Base-by-base conservation (phyloP, 495 filamentous ascomycete genomes). In the Pyronema domesticum region DNA sequence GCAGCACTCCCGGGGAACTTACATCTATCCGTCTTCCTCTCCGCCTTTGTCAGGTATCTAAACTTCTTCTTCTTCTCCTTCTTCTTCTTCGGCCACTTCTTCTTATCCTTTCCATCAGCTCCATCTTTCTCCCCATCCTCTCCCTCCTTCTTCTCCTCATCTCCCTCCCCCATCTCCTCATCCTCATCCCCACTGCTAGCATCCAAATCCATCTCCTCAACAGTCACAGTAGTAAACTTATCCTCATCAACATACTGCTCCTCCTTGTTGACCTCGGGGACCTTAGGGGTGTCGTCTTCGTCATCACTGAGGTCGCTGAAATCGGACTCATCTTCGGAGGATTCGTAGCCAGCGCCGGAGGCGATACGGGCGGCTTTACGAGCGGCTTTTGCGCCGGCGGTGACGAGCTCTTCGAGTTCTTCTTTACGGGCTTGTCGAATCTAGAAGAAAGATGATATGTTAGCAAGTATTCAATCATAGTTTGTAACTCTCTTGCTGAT, bases 221-320 rank as follows among this genome's bases (percentile, higher is more conserved):
- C 78, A 0, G 86, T 95, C 33, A 98, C 91, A 3, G 84, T 93
- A 14, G 89, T 94, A 64, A 85, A 93, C 67, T 82, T 83, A 63
- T 95, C 89, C 67, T 96, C 91, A 68, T 98, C 91, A 55, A 95
- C 77, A 69, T 94, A 98, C 68, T 95, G 88, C 52, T 89, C 89
- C 62, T 95, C 86, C 59, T 82, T 79, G 65, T 89, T 79, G 15
- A 93, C 67, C 8, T 74, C 68, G 46, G 82, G 79, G 49, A 58
- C 71, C 53, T 81, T 68, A 1, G 82, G 83, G 19, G 74, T 72
- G 79, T 78, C 83, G 60, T 76, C 80, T 10, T 70, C 69, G 4
- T 63, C 66, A 23, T 67, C 64, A 18, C 67, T 59, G 0, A 65
- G 62, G 13, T 45, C 60, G 19, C 70, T 71, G 0, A 63, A 54